phyloP scores from a whole-genome alignment of 116 monocot genomes.

The Papilionanthe hybrid region DNA sequence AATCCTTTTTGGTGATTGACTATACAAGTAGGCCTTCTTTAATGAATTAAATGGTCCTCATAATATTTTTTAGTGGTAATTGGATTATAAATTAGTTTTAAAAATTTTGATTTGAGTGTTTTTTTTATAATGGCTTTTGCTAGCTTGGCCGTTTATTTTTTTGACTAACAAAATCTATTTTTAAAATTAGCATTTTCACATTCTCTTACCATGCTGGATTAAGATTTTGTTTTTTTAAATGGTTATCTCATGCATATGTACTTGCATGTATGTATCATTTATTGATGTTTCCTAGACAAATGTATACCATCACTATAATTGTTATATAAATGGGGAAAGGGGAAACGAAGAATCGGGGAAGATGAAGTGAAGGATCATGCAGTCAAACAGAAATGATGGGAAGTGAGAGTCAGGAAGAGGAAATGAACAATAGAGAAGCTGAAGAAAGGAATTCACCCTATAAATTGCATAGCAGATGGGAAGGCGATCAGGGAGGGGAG shows the following conservation, averaged over 20 bases:
- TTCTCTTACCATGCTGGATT: not conserved
- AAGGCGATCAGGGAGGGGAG: too few species aligned
- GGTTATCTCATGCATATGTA: not conserved
- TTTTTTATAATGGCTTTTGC: not conserved
- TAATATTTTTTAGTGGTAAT: not conserved
- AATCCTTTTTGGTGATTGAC: too few species aligned
- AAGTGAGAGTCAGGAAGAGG: too few species aligned
- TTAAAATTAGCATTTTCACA: not conserved
- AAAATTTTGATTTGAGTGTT: not conserved
- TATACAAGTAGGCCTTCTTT: not conserved
- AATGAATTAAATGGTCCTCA: not conserved
- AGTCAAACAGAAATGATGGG: too few species aligned
- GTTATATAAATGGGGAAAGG: not conserved
- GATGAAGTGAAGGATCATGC: too few species aligned
- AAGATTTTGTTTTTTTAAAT: not conserved
- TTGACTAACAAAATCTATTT: not conserved
- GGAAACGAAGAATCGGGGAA: too few species aligned
- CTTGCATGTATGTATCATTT: not conserved
- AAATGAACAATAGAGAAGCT: too few species aligned
- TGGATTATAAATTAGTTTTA: not conserved
- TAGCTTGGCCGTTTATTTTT: not conserved
- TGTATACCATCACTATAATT: not conserved
- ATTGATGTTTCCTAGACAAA: not conserved
- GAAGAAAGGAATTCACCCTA: too few species aligned
- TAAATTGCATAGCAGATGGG: too few species aligned